phyloP scores from a whole-genome alignment of 768 basidiomycete genomes.

The Lyophyllum shimeji region DNA sequence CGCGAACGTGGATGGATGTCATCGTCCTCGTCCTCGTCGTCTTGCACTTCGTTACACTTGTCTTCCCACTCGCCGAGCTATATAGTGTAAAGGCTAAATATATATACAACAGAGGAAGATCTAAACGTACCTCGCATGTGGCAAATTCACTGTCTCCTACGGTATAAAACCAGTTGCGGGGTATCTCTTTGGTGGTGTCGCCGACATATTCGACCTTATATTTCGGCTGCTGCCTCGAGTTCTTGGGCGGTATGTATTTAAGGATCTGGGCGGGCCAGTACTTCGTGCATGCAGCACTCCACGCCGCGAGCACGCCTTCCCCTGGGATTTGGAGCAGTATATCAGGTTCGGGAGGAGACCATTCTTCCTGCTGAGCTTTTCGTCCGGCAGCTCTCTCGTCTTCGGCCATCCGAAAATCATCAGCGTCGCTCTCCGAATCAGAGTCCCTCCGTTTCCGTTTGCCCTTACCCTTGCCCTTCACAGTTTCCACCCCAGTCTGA shows the following conservation, averaged over 20 bases:
- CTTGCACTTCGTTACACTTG: constrained; percentile 35
- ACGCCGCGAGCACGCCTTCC: constrained; percentile 60
- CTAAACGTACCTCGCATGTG: constrained; percentile 49
- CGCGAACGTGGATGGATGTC: constrained; percentile 14
- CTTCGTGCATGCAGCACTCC: constrained; percentile 27
- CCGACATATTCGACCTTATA: constrained; percentile 67
- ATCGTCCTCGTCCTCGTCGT: constrained; percentile 36
- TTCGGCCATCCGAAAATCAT: constrained; percentile 6
- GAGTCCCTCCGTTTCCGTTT: constrained; percentile 25
- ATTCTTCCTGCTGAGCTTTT: constrained; percentile 19
- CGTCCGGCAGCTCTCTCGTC: constrained; percentile 11
- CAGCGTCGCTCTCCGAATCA: neutral
- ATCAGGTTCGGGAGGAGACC: constrained; percentile 47
- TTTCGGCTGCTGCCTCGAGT: constrained; percentile 30
- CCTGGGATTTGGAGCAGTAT: constrained; percentile 59
- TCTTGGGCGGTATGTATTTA: constrained; percentile 45
- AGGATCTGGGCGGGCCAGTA: constrained; percentile 74
- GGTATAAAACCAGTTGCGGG: constrained; percentile 57
- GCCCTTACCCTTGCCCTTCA: constrained; percentile 18
- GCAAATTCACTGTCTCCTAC: constrained; percentile 60
- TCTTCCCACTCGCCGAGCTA: constrained; percentile 62
- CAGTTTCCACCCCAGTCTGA: neutral
- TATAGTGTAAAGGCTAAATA: neutral
- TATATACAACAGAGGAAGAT: neutral
- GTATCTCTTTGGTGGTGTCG: constrained; percentile 35